These are phyloP conservation scores for Termitomyces sp. DNA, from an alignment of 768 basidiomycete genomes.

Conservation along the genomic window DNA sequence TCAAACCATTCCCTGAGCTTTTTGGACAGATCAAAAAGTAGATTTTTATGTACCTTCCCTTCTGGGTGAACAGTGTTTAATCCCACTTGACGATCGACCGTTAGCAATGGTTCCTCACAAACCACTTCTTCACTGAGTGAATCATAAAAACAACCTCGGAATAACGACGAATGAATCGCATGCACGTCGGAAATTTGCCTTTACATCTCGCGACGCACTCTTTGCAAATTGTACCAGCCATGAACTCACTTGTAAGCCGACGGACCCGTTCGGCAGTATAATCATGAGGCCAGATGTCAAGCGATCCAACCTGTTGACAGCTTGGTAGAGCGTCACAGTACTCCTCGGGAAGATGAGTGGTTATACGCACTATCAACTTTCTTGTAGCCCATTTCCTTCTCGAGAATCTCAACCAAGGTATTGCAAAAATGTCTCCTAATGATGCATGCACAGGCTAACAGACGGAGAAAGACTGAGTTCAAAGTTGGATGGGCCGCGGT, in stretches of 20 bases:
- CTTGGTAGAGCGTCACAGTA: conserved; percentile 34
- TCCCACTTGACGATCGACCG: conserved; percentile 95
- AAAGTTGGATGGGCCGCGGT: conserved; percentile 2
- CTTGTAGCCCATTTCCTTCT: conserved; percentile 74
- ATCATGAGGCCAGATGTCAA: conserved; percentile 96
- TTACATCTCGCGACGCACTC: conserved; percentile 87
- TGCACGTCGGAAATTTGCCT: conserved; percentile 84
- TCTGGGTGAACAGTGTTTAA: conserved; percentile 93
- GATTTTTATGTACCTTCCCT: conserved; percentile 64
- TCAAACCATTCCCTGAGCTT: not conserved
- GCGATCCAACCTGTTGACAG: conserved; percentile 91
- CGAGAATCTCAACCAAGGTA: conserved; percentile 81
- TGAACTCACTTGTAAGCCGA: conserved; percentile 73
- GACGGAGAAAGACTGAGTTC: conserved; percentile 2
- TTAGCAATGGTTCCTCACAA: conserved; percentile 83
- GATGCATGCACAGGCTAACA: conserved; percentile 85
- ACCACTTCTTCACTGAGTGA: conserved; percentile 62
- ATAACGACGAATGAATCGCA: conserved; percentile 7
- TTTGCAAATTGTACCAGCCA: conserved; percentile 76
- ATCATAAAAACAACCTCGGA: not conserved
- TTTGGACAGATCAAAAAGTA: not conserved
- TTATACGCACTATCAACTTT: conserved; percentile 73
- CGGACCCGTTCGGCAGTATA: conserved; percentile 63
- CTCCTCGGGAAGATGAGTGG: not conserved
- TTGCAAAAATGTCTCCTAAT: conserved; percentile 87